Percentiles rank a stretch among this genome's conserved stretches.
phyloP scores from a whole-genome alignment of 179 eudicot species.

The Patellifolia procumbens region DNA sequence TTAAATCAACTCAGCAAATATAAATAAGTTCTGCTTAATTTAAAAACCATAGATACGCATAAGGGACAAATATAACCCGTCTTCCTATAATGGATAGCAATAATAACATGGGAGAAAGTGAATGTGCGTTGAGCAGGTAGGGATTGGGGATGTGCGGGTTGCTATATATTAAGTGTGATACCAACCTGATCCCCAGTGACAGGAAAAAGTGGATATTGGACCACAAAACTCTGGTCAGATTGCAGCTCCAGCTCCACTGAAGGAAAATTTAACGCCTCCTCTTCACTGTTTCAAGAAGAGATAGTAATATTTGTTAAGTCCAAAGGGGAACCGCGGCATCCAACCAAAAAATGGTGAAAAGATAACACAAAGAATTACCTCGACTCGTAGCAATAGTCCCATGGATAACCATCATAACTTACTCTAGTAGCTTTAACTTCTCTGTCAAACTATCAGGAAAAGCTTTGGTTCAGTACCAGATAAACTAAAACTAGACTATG shows the following conservation, averaged over 20 bases:
- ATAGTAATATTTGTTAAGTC: slow-evolving; percentile 9
- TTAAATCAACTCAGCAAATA: neutral
- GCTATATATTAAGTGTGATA: slow-evolving; percentile 2
- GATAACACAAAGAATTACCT: slow-evolving; percentile 44
- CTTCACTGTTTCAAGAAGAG: slow-evolving; percentile 46
- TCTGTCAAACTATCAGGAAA: slow-evolving; percentile 65
- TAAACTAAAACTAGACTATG: slow-evolving; percentile 17
- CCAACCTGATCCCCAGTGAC: slow-evolving; percentile 63
- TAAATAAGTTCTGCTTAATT: neutral
- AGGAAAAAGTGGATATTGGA: slow-evolving; percentile 57
- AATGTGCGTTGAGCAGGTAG: neutral
- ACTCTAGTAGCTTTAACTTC: slow-evolving; percentile 61
- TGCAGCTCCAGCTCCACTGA: slow-evolving; percentile 56
- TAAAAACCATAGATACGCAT: neutral
- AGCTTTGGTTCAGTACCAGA: slow-evolving; percentile 17
- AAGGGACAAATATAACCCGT: neutral
- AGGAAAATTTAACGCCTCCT: slow-evolving; percentile 49
- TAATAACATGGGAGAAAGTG: neutral
- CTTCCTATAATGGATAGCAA: neutral
- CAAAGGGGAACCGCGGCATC: neutral
- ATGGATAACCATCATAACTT: slow-evolving; percentile 60
- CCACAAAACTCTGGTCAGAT: slow-evolving; percentile 60
- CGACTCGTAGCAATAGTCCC: slow-evolving; percentile 78
- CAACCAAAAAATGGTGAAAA: slow-evolving; percentile 6
- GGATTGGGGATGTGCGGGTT: neutral